Conservation (phyloP, 2,329 filamentous ascomycete species). For the Penicillium sp. region DNA sequence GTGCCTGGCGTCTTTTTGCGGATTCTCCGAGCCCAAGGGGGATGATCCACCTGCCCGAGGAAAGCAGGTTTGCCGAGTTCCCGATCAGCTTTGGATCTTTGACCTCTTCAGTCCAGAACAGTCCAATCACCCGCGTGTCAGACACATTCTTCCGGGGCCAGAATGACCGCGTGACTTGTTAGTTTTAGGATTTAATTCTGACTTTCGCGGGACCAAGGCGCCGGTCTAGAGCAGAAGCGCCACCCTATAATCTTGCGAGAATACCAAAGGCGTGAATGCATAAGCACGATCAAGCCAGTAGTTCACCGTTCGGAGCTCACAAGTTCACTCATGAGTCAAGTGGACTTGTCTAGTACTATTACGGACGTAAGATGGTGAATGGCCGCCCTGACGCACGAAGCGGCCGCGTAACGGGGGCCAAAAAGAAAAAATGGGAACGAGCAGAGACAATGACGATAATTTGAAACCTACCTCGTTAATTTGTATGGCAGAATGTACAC, state of each 20-base stretch:
- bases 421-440: too few species aligned
- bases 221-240: background rate
- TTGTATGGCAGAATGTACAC: background rate
- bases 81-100: conserved; percentile 7
- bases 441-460: background rate
- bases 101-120: conserved; percentile 2
- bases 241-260: background rate
- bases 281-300: background rate
- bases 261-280: background rate
- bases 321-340: background rate
- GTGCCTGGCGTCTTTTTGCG: conserved; percentile 14
- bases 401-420: background rate
- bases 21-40: conserved; percentile 1
- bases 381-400: background rate
- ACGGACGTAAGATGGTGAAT: background rate
- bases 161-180: background rate
- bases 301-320: background rate
- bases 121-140: conserved; percentile 1
- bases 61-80: conserved; percentile 14
- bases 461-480: too few species aligned
- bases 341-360: background rate
- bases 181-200: background rate
- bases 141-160: background rate
- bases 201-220: background rate
- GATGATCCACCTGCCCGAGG: conserved; percentile 13